Conservation (phyloP, 768 basidiomycete species). For the Stropharia rugosoannulata region DNA sequence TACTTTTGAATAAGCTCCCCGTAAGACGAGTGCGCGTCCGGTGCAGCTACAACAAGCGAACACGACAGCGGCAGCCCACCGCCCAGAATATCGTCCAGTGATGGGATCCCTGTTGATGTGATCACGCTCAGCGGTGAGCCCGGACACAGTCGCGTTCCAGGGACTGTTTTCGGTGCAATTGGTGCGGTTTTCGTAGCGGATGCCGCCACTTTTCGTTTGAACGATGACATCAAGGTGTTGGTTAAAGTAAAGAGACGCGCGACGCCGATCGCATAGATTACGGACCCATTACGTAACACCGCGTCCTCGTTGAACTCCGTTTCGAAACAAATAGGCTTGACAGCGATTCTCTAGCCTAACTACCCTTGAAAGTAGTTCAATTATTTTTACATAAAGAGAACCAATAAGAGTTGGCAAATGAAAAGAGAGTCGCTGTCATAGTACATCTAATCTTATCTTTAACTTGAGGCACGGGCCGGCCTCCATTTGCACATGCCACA, state of each 20-base stretch:
- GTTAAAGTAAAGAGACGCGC: not conserved
- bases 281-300: too few species aligned
- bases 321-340: too few species aligned
- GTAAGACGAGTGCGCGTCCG: conserved; percentile 86
- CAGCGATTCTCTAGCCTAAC: too few species aligned
- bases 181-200: conserved; percentile 30
- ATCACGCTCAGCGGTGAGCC: conserved; percentile 54
- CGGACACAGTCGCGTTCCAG: conserved; percentile 60
- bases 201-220: conserved; percentile 60
- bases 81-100: conserved; percentile 93
- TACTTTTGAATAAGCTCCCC: conserved; percentile 85
- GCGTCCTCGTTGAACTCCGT: too few species aligned
- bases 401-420: too few species aligned
- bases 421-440: too few species aligned
- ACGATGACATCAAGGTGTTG: conserved; percentile 61
- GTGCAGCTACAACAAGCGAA: conserved; percentile 70
- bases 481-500: too few species aligned
- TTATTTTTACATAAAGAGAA: too few species aligned
- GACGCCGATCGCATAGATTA: not conserved
- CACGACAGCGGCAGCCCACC: conserved; percentile 87
- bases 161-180: conserved; percentile 27
- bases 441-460: not conserved
- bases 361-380: not conserved
- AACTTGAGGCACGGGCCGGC: not conserved
- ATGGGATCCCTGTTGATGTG: conserved; percentile 87